A percentile compares a stretch with the other conserved stretches of the same genome.
phyloP scores from a whole-genome alignment of 805 yeast genomes.

The Naumovozyma dairenensis region DNA sequence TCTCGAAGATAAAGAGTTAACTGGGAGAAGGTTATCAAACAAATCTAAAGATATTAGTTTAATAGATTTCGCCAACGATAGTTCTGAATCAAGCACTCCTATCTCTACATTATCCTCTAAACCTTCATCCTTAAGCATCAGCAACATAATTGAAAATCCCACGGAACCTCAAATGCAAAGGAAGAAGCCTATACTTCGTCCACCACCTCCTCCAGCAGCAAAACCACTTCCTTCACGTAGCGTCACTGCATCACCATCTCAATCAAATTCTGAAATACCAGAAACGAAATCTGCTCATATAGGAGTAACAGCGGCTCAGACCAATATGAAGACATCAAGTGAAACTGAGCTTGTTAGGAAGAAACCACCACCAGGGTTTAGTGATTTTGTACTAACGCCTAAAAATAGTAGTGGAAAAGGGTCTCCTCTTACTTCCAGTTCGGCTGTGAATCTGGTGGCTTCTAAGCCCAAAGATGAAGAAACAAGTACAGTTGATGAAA shows the following conservation, averaged over 20 bases:
- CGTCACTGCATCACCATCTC: constrained; percentile 11
- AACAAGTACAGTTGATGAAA: background rate
- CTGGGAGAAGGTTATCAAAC: background rate
- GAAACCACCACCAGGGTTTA: constrained; percentile 31
- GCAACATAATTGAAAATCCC: background rate
- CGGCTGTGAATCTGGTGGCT: background rate
- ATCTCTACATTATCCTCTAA: background rate
- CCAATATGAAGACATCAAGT: too few relatives aligned
- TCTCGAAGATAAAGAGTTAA: constrained; percentile 5
- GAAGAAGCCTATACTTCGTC: constrained; percentile 8
- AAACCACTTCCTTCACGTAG: constrained; percentile 3
- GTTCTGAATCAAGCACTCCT: background rate
- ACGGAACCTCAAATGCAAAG: background rate
- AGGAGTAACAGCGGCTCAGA: background rate
- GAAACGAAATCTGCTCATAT: too few relatives aligned
- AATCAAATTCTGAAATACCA: too few relatives aligned
- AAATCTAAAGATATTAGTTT: constrained; percentile 4
- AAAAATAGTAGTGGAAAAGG: constrained; percentile 13
- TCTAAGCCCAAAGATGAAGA: too few relatives aligned
- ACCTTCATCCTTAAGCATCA: background rate
- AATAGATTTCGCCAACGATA: constrained; percentile 6
- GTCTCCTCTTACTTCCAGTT: background rate
- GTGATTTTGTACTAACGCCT: constrained; percentile 28
- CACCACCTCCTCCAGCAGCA: constrained; percentile 17
- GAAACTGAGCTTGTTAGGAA: background rate